Evolutionary conservation across 83 land plant genomes (phyloP).

Genomic region (Larix sibirica): DNA sequence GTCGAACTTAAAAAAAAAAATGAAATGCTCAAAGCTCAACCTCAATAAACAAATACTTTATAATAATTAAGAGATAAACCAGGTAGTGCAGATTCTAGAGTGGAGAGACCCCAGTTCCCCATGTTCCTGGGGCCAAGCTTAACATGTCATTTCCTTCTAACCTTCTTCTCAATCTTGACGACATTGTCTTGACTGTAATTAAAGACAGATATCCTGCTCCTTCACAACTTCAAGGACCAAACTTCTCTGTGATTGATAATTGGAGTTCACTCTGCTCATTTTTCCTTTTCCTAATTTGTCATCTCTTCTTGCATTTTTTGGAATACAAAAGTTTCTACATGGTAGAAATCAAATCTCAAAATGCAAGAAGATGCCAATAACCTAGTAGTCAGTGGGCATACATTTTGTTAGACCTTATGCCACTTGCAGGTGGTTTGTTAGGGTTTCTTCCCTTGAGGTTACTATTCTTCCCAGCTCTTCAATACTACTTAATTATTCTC

Average conservation of each 20-base stretch:
- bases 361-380: too few species aligned
- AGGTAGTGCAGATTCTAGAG: constrained; percentile 55
- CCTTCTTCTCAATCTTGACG: constrained; percentile 56
- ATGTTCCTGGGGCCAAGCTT: constrained; percentile 53
- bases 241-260: not conserved
- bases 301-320: not conserved
- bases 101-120: constrained; percentile 52
- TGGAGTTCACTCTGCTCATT: not conserved
- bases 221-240: constrained; percentile 20
- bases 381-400: too few species aligned
- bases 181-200: constrained; percentile 65
- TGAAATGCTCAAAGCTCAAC: too few species aligned
- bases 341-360: not conserved
- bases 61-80: constrained; percentile 34
- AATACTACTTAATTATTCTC: too few species aligned
- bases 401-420: too few species aligned
- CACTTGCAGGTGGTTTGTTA: too few species aligned
- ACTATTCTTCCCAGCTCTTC: too few species aligned
- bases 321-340: not conserved
- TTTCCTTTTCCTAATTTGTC: not conserved
- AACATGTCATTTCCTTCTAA: constrained; percentile 46
- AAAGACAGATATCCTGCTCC: constrained; percentile 20
- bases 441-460: too few species aligned
- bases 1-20: too few species aligned
- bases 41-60: too few species aligned